Base-by-base conservation (phyloP, 2,329 filamentous ascomycete species). In the Fusarium sp. region DNA sequence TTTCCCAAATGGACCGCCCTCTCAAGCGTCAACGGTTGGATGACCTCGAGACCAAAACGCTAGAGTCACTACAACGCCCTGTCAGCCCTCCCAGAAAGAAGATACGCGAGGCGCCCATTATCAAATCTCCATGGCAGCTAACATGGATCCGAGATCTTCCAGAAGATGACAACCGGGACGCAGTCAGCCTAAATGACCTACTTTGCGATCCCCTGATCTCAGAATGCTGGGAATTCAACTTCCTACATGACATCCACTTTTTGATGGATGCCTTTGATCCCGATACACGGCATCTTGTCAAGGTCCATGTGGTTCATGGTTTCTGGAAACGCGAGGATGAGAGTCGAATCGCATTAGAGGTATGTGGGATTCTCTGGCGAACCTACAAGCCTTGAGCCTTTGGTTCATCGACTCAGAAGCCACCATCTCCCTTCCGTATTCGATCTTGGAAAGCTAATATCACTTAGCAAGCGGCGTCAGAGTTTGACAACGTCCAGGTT, bases 181-280 rank as follows among this genome's bases (percentile, higher is more conserved):
- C 92, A 0, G 79, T 95, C 36, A 86, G 84, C 2, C 82, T 96
- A 10, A 81, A 82, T 6, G 91, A 94, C 62, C 85, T 97, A 7
- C 84, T 97, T 1, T 89, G 92, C 0, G 90, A 94, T 76, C 92
- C 92, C 0, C 83, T 94, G 66, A 93, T 96, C 58, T 86, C 87
- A 40, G 89, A 92, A 75, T 89, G 88, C 68, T 93, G 91, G 91
- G 85, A 91, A 58, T 93, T 93, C 78, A 92, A 93, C 74, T 92
- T 83, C 58, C 75, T 92, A 2, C 88, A 92, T 66, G 87, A 92
- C 69, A 78, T 90, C 12, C 79, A 82, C 43, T 91, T 89, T 64
- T 73, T 90, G 23, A 83, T 89, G 81, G 73, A 78, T 27, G 83
- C 87, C 6, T 85, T 91, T 56, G 86, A 90, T 65, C 71, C 79